Percentiles rank a stretch among this genome's conserved stretches.
phyloP scores from a whole-genome alignment of 2,329 filamentous ascomycete genomes.

The Xylaria sp. region DNA sequence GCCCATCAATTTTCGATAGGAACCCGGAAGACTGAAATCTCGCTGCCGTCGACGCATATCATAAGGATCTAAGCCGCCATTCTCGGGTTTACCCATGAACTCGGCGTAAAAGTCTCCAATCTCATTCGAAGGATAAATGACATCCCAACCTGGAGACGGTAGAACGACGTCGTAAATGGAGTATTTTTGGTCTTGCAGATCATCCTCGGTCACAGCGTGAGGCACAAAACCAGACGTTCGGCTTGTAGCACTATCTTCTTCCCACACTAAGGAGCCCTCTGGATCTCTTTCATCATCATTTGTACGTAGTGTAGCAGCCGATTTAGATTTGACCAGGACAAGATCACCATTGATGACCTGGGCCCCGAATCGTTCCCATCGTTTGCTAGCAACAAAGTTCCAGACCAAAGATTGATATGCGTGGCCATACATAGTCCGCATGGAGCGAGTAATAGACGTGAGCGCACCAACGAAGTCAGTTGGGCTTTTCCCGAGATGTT shows the following conservation, averaged over 20 bases:
- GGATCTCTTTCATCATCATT: constrained; percentile 71
- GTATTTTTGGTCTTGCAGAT: constrained; percentile 80
- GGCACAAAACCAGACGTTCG: constrained; percentile 65
- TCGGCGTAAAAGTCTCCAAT: constrained; percentile 84
- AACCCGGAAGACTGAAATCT: constrained; percentile 88
- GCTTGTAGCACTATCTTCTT: constrained; percentile 64
- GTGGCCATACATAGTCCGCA: constrained; percentile 95
- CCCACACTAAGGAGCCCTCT: constrained; percentile 70
- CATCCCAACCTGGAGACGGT: constrained; percentile 90
- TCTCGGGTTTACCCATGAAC: constrained; percentile 85
- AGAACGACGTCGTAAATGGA: constrained; percentile 89
- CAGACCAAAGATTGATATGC: constrained; percentile 96
- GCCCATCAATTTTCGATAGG: constrained; percentile 87
- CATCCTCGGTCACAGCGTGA: constrained; percentile 78
- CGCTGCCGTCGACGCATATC: constrained; percentile 88
- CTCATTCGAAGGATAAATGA: constrained; percentile 85
- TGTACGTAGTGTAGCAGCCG: constrained; percentile 48
- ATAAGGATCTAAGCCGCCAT: constrained; percentile 82
- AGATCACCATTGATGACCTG: constrained; percentile 87
- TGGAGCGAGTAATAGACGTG: constrained; percentile 79
- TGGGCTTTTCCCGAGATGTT: constrained; percentile 71
- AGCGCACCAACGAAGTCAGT: constrained; percentile 84
- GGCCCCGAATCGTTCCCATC: constrained; percentile 79
- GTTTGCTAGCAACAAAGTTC: constrained; percentile 85
- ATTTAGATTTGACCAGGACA: constrained; percentile 65